These are phyloP conservation scores for Candida nemodendra DNA, from an alignment of 805 yeast species.

Conservation along the genomic window DNA sequence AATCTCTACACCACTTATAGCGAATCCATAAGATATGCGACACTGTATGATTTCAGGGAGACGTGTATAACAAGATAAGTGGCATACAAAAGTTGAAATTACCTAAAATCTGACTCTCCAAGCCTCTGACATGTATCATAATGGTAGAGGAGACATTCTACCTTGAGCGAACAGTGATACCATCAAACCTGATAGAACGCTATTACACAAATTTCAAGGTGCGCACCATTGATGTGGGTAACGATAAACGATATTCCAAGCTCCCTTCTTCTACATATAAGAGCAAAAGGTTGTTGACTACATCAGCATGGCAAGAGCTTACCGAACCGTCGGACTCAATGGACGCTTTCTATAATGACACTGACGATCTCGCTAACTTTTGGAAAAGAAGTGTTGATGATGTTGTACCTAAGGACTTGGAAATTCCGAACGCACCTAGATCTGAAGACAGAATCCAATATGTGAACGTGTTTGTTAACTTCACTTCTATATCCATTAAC, in stretches of 20 bases:
- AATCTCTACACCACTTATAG: no score
- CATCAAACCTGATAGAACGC: conserved; percentile 21
- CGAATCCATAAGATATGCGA: no score
- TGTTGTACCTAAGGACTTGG: conserved; percentile 4
- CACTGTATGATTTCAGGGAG: no score
- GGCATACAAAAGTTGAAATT: no score
- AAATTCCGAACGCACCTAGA: background rate
- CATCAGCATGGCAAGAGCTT: conserved; percentile 25
- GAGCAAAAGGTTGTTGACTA: conserved; percentile 18
- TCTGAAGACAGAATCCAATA: conserved; percentile 2
- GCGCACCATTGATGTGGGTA: conserved; percentile 11
- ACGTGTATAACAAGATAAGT: no score
- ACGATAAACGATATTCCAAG: conserved; percentile 14
- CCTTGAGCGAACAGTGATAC: conserved; percentile 25
- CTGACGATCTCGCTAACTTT: conserved; percentile 22
- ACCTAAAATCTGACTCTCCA: no score
- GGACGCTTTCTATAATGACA: conserved; percentile 21
- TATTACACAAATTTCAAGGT: conserved; percentile 25
- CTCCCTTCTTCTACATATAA: conserved; percentile 1
- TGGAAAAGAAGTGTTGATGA: conserved; percentile 1
- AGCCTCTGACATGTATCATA: no score
- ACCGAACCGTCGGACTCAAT: conserved; percentile 26
- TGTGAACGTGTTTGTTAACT: conserved; percentile 21
- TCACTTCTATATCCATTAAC: conserved; percentile 26
- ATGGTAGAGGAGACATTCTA: conserved; percentile 12